Evolutionary conservation across 2,329 filamentous ascomycete genomes (phyloP).

Genomic region (Talaromyces sp.): DNA sequence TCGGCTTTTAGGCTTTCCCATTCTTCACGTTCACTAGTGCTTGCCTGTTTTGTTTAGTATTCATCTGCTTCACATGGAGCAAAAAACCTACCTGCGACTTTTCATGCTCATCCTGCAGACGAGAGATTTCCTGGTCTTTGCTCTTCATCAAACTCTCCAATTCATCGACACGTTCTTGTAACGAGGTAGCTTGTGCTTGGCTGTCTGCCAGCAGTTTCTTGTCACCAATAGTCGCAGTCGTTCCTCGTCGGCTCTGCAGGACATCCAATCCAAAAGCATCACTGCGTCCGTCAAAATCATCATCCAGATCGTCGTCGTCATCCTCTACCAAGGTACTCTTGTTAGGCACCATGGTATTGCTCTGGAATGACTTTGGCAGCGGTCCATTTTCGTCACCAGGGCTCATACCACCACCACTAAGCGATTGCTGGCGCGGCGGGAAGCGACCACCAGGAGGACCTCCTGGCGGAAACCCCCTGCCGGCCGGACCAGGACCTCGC

Average conservation of each 20-base stretch:
- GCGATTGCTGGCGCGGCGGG: slow-evolving; percentile 36
- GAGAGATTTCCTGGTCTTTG: slow-evolving; percentile 66
- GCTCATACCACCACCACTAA: slow-evolving; percentile 35
- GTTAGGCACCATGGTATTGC: slow-evolving; percentile 93
- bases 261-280: slow-evolving; percentile 61
- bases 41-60: slow-evolving; percentile 31
- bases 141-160: slow-evolving; percentile 66
- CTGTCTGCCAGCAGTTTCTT: slow-evolving; percentile 74
- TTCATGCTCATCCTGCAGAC: slow-evolving; percentile 56
- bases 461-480: slow-evolving; percentile 34
- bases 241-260: slow-evolving; percentile 42
- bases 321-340: slow-evolving; percentile 98
- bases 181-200: slow-evolving; percentile 67
- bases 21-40: slow-evolving; percentile 63
- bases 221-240: slow-evolving; percentile 53
- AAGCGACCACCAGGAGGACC: slow-evolving; percentile 31
- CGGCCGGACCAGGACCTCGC: slow-evolving; percentile 30
- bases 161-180: slow-evolving; percentile 68
- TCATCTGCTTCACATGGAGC: neutral
- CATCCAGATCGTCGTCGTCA: slow-evolving; percentile 63
- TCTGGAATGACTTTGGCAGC: slow-evolving; percentile 83
- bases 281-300: slow-evolving; percentile 55
- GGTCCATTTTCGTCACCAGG: slow-evolving; percentile 69
- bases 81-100: slow-evolving; percentile 37
- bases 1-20: slow-evolving; percentile 61